phyloP scores from a whole-genome alignment of 371 early-diverging fungal species.

The Catenaria anguillulae region DNA sequence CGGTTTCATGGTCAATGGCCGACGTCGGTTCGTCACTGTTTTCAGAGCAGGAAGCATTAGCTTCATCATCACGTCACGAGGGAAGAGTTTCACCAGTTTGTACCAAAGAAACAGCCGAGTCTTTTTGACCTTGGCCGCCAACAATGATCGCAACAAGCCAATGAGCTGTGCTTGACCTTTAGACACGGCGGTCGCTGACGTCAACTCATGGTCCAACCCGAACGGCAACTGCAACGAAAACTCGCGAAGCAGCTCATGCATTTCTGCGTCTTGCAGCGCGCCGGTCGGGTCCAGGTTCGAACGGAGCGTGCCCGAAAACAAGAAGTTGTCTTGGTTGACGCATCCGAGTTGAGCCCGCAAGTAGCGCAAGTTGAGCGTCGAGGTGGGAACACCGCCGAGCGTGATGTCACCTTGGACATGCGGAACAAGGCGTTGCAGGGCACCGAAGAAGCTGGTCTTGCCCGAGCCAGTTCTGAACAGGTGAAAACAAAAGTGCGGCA shows the following conservation, averaged over 20 bases:
- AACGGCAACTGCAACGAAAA: background rate
- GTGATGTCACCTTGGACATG: background rate
- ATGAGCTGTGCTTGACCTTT: background rate
- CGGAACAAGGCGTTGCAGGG: background rate
- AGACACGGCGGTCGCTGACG: background rate
- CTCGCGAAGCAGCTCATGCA: background rate
- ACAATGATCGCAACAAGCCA: background rate
- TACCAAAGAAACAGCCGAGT: background rate
- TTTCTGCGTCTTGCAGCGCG: background rate
- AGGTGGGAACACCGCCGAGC: background rate
- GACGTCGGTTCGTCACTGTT: slow-evolving; percentile 4
- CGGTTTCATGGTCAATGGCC: background rate
- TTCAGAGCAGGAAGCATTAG: background rate
- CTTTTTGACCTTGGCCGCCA: background rate
- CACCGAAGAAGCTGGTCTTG: background rate
- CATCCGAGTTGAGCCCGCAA: background rate
- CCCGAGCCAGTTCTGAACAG: slow-evolving; percentile 37
- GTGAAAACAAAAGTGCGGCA: no score
- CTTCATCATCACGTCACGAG: no score
- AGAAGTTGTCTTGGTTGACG: background rate
- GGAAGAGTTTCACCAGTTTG: no score
- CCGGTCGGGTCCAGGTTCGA: background rate
- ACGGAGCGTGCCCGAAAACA: background rate
- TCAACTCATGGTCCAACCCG: background rate
- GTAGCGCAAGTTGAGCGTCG: background rate